Percentiles rank a stretch among this genome's conserved stretches.
Evolutionary conservation across 352 stramenopile species (phyloP).

Genomic region (Phytopythium vexans): DNA sequence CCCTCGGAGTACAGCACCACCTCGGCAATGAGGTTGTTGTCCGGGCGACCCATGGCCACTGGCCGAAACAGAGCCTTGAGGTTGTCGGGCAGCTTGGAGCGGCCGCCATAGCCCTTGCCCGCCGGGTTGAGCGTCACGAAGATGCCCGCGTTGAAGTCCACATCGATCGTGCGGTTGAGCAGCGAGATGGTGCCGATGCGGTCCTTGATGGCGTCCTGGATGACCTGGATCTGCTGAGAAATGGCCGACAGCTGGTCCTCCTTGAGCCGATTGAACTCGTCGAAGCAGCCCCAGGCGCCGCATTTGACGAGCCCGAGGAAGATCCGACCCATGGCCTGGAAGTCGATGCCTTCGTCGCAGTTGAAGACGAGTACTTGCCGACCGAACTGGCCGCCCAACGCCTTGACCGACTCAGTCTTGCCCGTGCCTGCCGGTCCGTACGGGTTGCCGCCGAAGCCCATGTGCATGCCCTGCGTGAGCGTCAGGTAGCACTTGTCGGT

Average conservation of each 20-base stretch:
- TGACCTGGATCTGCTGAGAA: slow-evolving; percentile 94
- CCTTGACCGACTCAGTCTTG: slow-evolving; percentile 95
- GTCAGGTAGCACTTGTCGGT: slow-evolving; percentile 96
- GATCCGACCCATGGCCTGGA: slow-evolving; percentile 93
- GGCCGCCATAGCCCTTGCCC: slow-evolving; percentile 92
- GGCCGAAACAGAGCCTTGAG: slow-evolving; percentile 94
- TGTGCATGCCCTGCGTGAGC: slow-evolving; percentile 92
- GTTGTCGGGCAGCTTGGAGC: slow-evolving; percentile 93
- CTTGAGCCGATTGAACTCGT: slow-evolving; percentile 96
- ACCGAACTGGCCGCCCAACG: slow-evolving; percentile 87
- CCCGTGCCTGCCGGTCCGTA: slow-evolving; percentile 93
- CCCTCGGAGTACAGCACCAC: slow-evolving; percentile 92
- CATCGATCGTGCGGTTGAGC: slow-evolving; percentile 80
- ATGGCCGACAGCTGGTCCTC: slow-evolving; percentile 93
- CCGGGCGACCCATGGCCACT: slow-evolving; percentile 89
- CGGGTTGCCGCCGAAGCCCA: slow-evolving; percentile 92
- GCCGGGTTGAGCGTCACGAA: slow-evolving; percentile 96
- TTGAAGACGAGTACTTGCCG: slow-evolving; percentile 93
- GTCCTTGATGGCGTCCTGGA: slow-evolving; percentile 93
- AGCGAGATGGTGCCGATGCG: slow-evolving; percentile 66
- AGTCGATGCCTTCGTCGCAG: slow-evolving; percentile 95
- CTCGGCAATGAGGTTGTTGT: slow-evolving; percentile 94
- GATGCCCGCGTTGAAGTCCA: slow-evolving; percentile 93
- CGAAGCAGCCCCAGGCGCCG: slow-evolving; percentile 95
- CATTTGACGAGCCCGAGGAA: slow-evolving; percentile 95